Evolutionary conservation across 352 stramenopile genomes (phyloP).

Genomic region (Phytophthora meadii): DNA sequence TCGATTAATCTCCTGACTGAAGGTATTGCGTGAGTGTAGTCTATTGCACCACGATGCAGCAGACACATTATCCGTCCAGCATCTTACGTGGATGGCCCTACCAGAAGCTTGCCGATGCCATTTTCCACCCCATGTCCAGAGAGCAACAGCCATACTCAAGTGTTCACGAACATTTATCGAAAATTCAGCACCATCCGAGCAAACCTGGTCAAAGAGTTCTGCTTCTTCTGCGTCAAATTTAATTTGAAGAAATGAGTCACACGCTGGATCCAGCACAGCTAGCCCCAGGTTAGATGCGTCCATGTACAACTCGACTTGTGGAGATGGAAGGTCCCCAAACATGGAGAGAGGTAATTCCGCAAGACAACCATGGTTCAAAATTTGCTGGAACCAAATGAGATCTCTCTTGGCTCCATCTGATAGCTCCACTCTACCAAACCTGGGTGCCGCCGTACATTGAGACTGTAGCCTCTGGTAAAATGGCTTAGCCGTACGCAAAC

Average conservation of each 20-base stretch:
- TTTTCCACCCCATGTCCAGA: slow-evolving; percentile 23
- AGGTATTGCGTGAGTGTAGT: slow-evolving; percentile 8
- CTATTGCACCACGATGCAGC: slow-evolving; percentile 29
- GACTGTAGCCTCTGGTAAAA: slow-evolving; percentile 28
- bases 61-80: slow-evolving; percentile 40
- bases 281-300: slow-evolving; percentile 11
- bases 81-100: slow-evolving; percentile 14
- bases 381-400: slow-evolving; percentile 9
- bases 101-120: not conserved
- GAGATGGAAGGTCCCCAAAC: not conserved
- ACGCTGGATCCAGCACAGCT: slow-evolving; percentile 13
- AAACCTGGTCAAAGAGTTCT: not conserved
- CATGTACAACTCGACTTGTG: slow-evolving; percentile 21
- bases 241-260: slow-evolving; percentile 8
- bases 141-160: slow-evolving; percentile 26
- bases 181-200: slow-evolving; percentile 7
- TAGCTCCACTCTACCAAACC: slow-evolving; percentile 3
- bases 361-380: slow-evolving; percentile 10
- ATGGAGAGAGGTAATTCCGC: slow-evolving; percentile 11
- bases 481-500: slow-evolving; percentile 19
- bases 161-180: slow-evolving; percentile 47
- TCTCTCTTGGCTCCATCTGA: not conserved
- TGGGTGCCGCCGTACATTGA: not conserved
- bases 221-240: slow-evolving; percentile 6
- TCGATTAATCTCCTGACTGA: slow-evolving; percentile 47